These are phyloP conservation scores for Chlamydomonas eustigma DNA, from an alignment of 139 green algal genomes.

Conservation along the genomic window DNA sequence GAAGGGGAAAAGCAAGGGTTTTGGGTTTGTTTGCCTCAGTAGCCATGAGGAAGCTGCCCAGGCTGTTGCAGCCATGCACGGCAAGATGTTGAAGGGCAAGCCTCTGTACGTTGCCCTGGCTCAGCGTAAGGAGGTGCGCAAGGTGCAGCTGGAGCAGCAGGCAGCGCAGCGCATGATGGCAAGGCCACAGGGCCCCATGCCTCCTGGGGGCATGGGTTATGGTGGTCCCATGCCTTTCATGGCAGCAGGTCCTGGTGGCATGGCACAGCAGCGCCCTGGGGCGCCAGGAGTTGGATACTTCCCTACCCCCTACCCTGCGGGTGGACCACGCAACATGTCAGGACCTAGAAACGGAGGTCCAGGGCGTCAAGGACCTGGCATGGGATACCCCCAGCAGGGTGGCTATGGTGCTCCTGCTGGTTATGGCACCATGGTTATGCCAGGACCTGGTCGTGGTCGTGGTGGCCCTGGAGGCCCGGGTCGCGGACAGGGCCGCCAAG, in stretches of 20 bases:
- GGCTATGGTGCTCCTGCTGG: slow-evolving; percentile 3
- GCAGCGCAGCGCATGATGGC: slow-evolving; percentile 44
- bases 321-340: slow-evolving; percentile 5
- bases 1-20: slow-evolving; percentile 71
- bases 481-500: slow-evolving; percentile 11
- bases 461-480: slow-evolving; percentile 33
- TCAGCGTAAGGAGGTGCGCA: slow-evolving; percentile 74
- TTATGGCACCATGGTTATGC: slow-evolving; percentile 24
- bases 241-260: slow-evolving; percentile 37
- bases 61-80: slow-evolving; percentile 84
- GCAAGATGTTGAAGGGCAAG: slow-evolving; percentile 79
- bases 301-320: background rate
- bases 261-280: slow-evolving; percentile 25
- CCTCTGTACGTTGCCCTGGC: slow-evolving; percentile 88
- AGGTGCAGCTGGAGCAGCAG: slow-evolving; percentile 73
- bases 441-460: slow-evolving; percentile 14
- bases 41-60: slow-evolving; percentile 75
- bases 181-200: slow-evolving; percentile 7
- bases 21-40: slow-evolving; percentile 93
- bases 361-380: background rate
- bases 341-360: slow-evolving; percentile 10
- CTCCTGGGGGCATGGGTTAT: slow-evolving; percentile 44
- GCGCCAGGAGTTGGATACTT: slow-evolving; percentile 6
- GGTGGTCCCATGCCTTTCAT: slow-evolving; percentile 44
- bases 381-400: background rate